Evolutionary conservation across 805 yeast species (phyloP).

Genomic region (Schwanniomyces vanrijiae): DNA sequence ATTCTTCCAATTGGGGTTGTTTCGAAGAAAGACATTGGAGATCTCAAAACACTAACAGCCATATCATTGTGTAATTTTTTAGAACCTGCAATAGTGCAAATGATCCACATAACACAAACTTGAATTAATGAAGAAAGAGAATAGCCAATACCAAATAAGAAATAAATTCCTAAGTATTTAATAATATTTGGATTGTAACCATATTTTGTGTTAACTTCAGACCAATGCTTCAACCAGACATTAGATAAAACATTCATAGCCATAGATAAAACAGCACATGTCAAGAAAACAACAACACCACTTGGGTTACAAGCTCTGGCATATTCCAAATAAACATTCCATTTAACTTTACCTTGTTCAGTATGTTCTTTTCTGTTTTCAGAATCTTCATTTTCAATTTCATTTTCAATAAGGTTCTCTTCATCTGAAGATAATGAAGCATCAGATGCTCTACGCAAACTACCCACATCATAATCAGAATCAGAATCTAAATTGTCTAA

Average conservation of each 20-base stretch:
- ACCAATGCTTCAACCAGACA: constrained; percentile 97
- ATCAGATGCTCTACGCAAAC: constrained; percentile 66
- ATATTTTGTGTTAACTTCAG: constrained; percentile 73
- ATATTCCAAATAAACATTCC: constrained; percentile 79
- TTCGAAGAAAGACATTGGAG: constrained; percentile 95
- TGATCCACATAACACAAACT: constrained; percentile 70
- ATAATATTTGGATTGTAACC: constrained; percentile 75
- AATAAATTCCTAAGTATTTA: constrained; percentile 73
- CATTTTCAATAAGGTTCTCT: constrained; percentile 32
- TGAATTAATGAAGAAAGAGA: constrained; percentile 62
- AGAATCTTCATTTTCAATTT: constrained; percentile 35
- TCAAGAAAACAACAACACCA: constrained; percentile 59
- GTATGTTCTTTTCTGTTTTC: constrained; percentile 67
- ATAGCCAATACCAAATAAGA: constrained; percentile 68
- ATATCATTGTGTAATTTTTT: constrained; percentile 69
- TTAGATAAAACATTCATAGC: constrained; percentile 64
- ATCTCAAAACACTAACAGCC: constrained; percentile 71
- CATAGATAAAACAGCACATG: constrained; percentile 58
- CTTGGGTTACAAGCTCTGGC: constrained; percentile 82
- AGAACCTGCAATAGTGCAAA: constrained; percentile 83
- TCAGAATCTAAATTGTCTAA: constrained; percentile 34
- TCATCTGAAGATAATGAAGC: constrained; percentile 41
- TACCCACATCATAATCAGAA: constrained; percentile 26
- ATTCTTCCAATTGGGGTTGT: constrained; percentile 95
- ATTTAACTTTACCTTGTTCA: constrained; percentile 92